Conservation (phyloP, 768 basidiomycete genomes). For the Suillus subluteus region DNA sequence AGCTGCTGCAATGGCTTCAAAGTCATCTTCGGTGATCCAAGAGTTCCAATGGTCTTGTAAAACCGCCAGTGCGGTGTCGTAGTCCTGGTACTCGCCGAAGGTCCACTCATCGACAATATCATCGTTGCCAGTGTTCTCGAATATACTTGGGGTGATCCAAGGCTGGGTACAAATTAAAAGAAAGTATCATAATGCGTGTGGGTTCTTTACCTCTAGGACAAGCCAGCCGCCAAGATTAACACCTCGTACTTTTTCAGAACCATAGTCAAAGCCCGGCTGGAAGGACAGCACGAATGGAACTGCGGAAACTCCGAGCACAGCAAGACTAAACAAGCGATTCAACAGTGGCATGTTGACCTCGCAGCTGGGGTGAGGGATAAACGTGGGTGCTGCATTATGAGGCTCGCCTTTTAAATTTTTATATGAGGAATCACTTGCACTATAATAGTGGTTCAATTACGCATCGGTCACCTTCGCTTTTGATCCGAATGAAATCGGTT, state of each 20-base stretch:
- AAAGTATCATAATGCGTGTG: conserved; percentile 29
- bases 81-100: conserved; percentile 55
- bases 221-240: conserved; percentile 41
- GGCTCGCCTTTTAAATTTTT: neutral
- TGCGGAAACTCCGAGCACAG: conserved; percentile 9
- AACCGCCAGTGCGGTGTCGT: conserved; percentile 47
- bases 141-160: conserved; percentile 80
- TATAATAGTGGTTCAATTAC: neutral
- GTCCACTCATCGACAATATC: conserved; percentile 47
- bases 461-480: neutral
- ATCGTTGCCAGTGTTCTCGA: conserved; percentile 62
- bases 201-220: conserved; percentile 27
- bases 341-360: conserved; percentile 7
- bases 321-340: neutral
- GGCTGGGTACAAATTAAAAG: conserved; percentile 41
- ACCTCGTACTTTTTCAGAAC: conserved; percentile 32
- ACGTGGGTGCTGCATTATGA: too few species aligned
- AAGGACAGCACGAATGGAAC: conserved; percentile 14
- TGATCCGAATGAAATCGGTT: conserved; percentile 2
- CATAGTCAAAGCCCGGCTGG: conserved; percentile 31
- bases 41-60: conserved; percentile 77
- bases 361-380: neutral
- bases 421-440: neutral
- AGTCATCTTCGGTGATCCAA: conserved; percentile 69
- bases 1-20: conserved; percentile 53